phyloP scores from a whole-genome alignment of 768 basidiomycete genomes.

The Tulasnella sp. region DNA sequence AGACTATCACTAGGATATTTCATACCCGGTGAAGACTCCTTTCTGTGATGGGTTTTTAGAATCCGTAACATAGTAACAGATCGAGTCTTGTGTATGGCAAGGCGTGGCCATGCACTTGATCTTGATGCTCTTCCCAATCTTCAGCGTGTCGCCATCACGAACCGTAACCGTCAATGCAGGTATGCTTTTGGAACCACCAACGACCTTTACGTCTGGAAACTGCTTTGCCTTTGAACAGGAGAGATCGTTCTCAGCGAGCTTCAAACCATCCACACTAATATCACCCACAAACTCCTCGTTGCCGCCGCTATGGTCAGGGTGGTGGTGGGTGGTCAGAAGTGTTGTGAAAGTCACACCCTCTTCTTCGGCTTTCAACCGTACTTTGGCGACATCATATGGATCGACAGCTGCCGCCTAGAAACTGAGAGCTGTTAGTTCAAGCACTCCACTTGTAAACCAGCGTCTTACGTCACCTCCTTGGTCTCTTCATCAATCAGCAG shows the following conservation, averaged over 20 bases:
- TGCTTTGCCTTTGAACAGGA: constrained; percentile 27
- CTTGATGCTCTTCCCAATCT: constrained; percentile 36
- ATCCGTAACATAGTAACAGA: constrained; percentile 72
- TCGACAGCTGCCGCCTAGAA: constrained; percentile 65
- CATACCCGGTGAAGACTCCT: constrained; percentile 77
- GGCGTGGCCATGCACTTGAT: constrained; percentile 67
- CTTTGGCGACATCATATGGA: constrained; percentile 63
- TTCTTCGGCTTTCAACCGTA: constrained; percentile 47
- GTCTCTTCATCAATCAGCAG: constrained; percentile 59
- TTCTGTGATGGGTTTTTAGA: constrained; percentile 38
- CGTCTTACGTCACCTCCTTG: constrained; percentile 23
- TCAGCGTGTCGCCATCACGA: constrained; percentile 72
- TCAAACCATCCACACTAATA: background rate
- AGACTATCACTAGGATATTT: background rate
- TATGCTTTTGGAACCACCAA: constrained; percentile 69
- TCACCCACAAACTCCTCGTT: constrained; percentile 33
- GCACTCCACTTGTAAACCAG: too few species aligned
- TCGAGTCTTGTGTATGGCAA: constrained; percentile 94
- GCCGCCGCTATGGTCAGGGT: constrained; percentile 80
- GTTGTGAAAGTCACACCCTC: constrained; percentile 58
- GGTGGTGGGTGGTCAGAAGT: constrained; percentile 84
- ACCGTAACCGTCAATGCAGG: constrained; percentile 60
- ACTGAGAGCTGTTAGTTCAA: background rate
- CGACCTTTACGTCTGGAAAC: constrained; percentile 48
- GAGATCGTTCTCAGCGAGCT: background rate